Evolutionary conservation across 345 rosid species (phyloP), one percentile per base, ranked within the genome.

Genomic region (Eucalyptus regnans): DNA sequence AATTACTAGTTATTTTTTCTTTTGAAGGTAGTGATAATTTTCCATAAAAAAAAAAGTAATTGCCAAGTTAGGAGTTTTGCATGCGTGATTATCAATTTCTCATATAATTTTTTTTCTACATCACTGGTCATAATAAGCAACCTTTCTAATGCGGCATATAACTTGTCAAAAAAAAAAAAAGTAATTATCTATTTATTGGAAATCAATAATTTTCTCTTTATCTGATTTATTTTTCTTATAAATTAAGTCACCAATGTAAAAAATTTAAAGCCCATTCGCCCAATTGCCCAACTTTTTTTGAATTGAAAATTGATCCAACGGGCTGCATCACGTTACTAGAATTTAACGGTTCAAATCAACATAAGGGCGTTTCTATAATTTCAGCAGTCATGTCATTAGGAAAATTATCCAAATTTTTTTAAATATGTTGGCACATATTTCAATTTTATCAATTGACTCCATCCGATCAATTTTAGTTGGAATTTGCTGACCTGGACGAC

Each of bases 381-480:
- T 29, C 33, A 29, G 16, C 15, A 5, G 14, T 60, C 4, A 60
- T 27, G 31, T 60, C 15, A 25, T 60, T 14, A 9, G 16, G 6
- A 31, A 27, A 27, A 62, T 62, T 12, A 62, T 62, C 33, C 68
- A 62, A 31, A 15, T 9, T 1, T 1, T 9, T 1, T 46, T 46
- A 9, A 46, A 46, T 3, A 1, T 46, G 3, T 46, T 29, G 16
- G 68, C 16, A 12, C 1, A 31, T 17, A 62, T 15, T 31, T 62
- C 68, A n/a, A 18, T 37, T 37, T 37, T 37, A 5, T 5, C 37
- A 7, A 9, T 16, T 5, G 18, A 31, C 0, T 14, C 6, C 3
- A 64, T 64, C 20, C 10, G 1, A 3, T 4, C 6, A n/a, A n/a
- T 37, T 14, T 2, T 7, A 14, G 3, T 9, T 7, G 31, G 11